A percentile compares a stretch with the other conserved stretches of the same genome.
Conservation (phyloP, 495 filamentous ascomycete species). For the Penicillium waksmanii region DNA sequence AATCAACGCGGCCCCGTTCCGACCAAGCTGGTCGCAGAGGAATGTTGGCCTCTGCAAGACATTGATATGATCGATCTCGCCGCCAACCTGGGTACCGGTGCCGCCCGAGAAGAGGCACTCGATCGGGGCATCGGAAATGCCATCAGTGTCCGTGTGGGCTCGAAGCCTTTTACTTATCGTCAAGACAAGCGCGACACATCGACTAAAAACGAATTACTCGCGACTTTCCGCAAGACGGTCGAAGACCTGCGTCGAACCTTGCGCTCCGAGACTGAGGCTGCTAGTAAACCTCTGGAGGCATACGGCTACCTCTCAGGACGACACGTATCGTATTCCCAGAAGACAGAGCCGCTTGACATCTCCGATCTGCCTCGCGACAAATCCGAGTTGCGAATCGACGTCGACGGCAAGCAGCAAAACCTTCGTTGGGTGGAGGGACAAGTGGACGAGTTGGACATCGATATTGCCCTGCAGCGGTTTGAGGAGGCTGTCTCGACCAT, state of each 20-base stretch:
- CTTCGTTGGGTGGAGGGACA: constrained; percentile 93
- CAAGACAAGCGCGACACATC: constrained; percentile 72
- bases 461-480: constrained; percentile 89
- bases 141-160: constrained; percentile 85
- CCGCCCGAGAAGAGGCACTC: constrained; percentile 54
- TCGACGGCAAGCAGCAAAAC: constrained; percentile 95
- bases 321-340: constrained; percentile 33
- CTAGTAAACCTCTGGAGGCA: constrained; percentile 74
- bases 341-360: constrained; percentile 61
- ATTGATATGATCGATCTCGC: constrained; percentile 90
- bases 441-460: constrained; percentile 94
- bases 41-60: constrained; percentile 93
- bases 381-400: constrained; percentile 81
- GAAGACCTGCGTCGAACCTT: constrained; percentile 85
- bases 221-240: constrained; percentile 86
- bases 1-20: constrained; percentile 61
- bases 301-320: constrained; percentile 70
- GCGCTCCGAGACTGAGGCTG: constrained; percentile 81
- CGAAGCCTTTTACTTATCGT: constrained; percentile 91
- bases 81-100: constrained; percentile 61
- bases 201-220: constrained; percentile 78
- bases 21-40: constrained; percentile 84
- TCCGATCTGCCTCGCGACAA: constrained; percentile 71
- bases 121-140: constrained; percentile 78
- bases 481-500: constrained; percentile 80